Base-by-base conservation (phyloP, 148 eudicot species). In the Silene uniflora region DNA sequence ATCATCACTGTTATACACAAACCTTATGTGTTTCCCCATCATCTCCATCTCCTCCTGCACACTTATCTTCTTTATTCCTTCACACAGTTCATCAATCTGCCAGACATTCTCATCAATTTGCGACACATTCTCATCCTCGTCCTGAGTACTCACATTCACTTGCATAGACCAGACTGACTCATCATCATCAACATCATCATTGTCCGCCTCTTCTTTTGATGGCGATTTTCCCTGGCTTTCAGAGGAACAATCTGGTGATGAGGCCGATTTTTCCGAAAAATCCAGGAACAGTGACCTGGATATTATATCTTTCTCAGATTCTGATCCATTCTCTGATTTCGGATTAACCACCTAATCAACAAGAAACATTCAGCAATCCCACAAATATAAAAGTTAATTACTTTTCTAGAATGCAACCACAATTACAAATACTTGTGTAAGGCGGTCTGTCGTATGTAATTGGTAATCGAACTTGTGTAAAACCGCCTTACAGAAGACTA, bases 1-100 rank as follows among this genome's bases (percentile, higher is more conserved):
- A 79, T 80, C 97, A 76, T 88, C 97, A 86, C 89, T 89, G 85
- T 87, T 78, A 79, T 93, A 93, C 78, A 91, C 80, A 68, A 89
- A 91, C 55, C 89, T 71, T 3, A 73, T 83, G 60, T 90, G 93
- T 72, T 88, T 90, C 4, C 93, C 97, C 14, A 14, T 58, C 23
- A 85, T 82, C 62, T 55, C 58, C 69, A 10, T 64, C 72, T 60
- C 77, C 23, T 42, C 86, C 3, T 70, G 71, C 78, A 86, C 86
- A 60, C 63, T 86, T 4, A 90, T 83, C 65, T 82, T 84, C 72
- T 80, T 88, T 42, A 91, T 76, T 22, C 84, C 90, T 80, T 85
- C 91, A 83, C 96, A 91, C 6, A 91, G 79, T 59, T 88, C 93
- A 66, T 93, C 90, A 52, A 91, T 59, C n/a, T 67, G 44, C 6